Evolutionary conservation across 2,329 filamentous ascomycete species (phyloP).

Genomic region (Cryphonectria carpinicola): DNA sequence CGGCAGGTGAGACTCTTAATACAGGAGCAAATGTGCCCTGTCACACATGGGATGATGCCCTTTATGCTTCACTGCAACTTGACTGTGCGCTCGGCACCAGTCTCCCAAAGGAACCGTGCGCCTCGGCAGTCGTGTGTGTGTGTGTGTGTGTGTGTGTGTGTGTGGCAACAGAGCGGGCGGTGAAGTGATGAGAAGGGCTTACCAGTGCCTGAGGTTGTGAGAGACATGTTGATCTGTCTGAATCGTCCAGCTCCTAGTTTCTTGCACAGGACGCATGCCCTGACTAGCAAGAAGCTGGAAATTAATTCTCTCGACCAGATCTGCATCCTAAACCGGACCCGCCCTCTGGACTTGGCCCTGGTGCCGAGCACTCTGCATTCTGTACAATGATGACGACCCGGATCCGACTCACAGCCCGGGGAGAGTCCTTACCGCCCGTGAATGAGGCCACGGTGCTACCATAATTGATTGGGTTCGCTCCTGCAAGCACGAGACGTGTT

Average conservation of each 20-base stretch:
- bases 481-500: neutral
- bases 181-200: neutral
- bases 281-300: neutral
- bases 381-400: neutral
- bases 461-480: neutral
- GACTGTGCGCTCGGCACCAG: neutral
- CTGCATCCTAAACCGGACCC: neutral
- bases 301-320: neutral
- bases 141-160: neutral
- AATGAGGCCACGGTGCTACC: neutral
- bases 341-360: neutral
- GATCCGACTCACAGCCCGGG: neutral
- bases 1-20: neutral
- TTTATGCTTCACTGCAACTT: neutral
- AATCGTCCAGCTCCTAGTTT: neutral
- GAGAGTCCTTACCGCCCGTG: neutral
- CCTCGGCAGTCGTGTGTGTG: neutral
- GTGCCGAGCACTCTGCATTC: neutral
- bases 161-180: neutral
- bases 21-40: neutral
- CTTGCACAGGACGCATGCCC: neutral
- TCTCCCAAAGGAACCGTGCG: neutral
- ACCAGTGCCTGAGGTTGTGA: neutral
- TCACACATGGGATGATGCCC: slow-evolving; percentile 1
- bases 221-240: neutral